Evolutionary conservation across 306 rosid genomes (phyloP).

Genomic region (Elaeagnus macrophylla): DNA sequence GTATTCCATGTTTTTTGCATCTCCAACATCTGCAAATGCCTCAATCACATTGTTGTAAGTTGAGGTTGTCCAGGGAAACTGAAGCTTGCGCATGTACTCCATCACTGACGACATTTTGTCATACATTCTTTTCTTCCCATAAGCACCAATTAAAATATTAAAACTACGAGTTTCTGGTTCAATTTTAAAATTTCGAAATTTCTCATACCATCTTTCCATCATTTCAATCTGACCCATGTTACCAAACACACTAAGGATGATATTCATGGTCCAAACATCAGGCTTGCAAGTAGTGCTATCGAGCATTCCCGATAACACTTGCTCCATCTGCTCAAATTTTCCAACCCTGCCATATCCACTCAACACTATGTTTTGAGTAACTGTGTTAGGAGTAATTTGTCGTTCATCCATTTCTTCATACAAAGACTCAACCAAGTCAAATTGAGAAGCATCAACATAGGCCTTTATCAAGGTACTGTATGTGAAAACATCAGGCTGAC

Average conservation of each 20-base stretch:
- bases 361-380: constrained; percentile 84
- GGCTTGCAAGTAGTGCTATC: constrained; percentile 69
- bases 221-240: constrained; percentile 74
- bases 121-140: constrained; percentile 84
- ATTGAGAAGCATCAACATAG: constrained; percentile 60
- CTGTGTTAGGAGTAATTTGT: constrained; percentile 58
- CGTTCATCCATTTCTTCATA: constrained; percentile 72
- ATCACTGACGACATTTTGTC: constrained; percentile 96
- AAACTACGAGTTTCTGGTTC: constrained; percentile 97
- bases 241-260: constrained; percentile 77
- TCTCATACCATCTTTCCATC: constrained; percentile 98
- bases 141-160: constrained; percentile 82
- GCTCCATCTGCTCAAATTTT: constrained; percentile 85
- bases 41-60: constrained; percentile 94
- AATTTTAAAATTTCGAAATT: constrained; percentile 75
- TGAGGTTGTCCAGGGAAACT: constrained; percentile 91
- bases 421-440: constrained; percentile 61
- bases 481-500: constrained; percentile 94
- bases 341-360: constrained; percentile 89
- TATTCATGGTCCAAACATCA: constrained; percentile 98
- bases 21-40: constrained; percentile 86
- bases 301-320: constrained; percentile 74
- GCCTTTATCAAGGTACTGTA: constrained; percentile 74
- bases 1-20: constrained; percentile 84
- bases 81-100: constrained; percentile 97